Conservation (phyloP, 2,329 filamentous ascomycete genomes). For the Dactylellina drechsleri region DNA sequence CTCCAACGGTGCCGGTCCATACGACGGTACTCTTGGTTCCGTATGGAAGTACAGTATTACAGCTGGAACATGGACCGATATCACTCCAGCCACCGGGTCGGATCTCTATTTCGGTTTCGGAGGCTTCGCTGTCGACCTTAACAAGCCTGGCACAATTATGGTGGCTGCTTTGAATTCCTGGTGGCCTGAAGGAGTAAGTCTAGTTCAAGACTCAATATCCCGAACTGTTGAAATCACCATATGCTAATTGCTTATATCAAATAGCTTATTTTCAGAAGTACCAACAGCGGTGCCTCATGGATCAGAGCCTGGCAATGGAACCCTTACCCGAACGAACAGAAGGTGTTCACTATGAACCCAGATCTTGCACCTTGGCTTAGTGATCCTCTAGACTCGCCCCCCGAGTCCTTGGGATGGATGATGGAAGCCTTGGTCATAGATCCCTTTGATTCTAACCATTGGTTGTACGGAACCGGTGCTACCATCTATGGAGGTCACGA, state of each 20-base stretch:
- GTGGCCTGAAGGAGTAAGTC: slow-evolving; percentile 70
- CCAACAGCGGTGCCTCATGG: slow-evolving; percentile 68
- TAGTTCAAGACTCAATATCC: slow-evolving; percentile 62
- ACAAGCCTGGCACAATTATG: slow-evolving; percentile 69
- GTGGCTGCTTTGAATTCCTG: slow-evolving; percentile 70
- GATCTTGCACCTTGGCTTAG: slow-evolving; percentile 68
- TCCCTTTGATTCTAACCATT: slow-evolving; percentile 70
- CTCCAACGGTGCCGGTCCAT: slow-evolving; percentile 68
- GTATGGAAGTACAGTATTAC: slow-evolving; percentile 69
- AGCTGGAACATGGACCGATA: slow-evolving; percentile 67
- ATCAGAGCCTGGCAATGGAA: slow-evolving; percentile 67
- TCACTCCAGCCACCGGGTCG: slow-evolving; percentile 65
- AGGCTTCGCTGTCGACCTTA: slow-evolving; percentile 67
- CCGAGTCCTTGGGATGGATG: slow-evolving; percentile 71
- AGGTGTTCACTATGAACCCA: slow-evolving; percentile 65
- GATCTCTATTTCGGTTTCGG: slow-evolving; percentile 66
- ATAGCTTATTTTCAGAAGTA: slow-evolving; percentile 58
- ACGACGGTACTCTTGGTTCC: slow-evolving; percentile 68
- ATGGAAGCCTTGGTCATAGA: slow-evolving; percentile 70
- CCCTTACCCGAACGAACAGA: slow-evolving; percentile 64
- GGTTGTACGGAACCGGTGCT: slow-evolving; percentile 70
- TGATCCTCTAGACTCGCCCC: slow-evolving; percentile 60
- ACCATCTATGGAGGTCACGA: slow-evolving; percentile 68
- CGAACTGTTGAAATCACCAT: too few relatives aligned
- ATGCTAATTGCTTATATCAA: too few relatives aligned